Base-by-base conservation (phyloP, 306 rosid genomes). In the Albizia julibrissin region DNA sequence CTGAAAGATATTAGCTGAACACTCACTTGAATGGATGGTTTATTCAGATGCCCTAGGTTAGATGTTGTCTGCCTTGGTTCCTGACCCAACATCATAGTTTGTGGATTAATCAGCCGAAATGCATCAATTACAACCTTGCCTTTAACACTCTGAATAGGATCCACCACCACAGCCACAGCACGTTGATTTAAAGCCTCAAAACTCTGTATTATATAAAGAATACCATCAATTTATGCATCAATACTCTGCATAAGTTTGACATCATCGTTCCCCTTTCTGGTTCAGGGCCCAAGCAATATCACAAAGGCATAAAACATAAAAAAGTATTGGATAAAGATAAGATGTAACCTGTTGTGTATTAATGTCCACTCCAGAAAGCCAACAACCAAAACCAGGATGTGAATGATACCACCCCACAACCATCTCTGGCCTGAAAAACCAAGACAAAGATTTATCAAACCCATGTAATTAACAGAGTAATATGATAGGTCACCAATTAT, bases 391-490 rank as follows among this genome's bases (percentile, higher is more conserved):
- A 74, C 97, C 98, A 82, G 97, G 98, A 92, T 94, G 98, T 0
- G 98, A 94, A 85, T 94, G 98, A 80, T 94, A 94, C 98, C 97
- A 94, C 4, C 99, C 99, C 1, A 93, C 98, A 84, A 95, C 99
- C 99, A 95, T 95, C 94, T 95, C 98, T 2, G 98, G 98, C 78
- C 99, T 93, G 89, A 77, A 86, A 83, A 69, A 77, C 61, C 70
- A 68, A 3, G 24, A 2, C 49, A 74, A 77, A 74, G 65, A 61
- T 69, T 34, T 69, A 83, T 77, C 70, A 37, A 49, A 71, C 64
- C 27, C 43, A 46, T 15, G 18, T 13, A 40, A 80, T 67, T 65
- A 21, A 54, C 47, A 77, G 22, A 18, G 66, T 79, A 69, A 54
- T 10, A 84, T 3, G 68, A 22, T 24, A 59, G 66, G 66, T 2